phyloP scores from a whole-genome alignment of 2,329 filamentous ascomycete genomes.

The Paraconiothyrium sp. region DNA sequence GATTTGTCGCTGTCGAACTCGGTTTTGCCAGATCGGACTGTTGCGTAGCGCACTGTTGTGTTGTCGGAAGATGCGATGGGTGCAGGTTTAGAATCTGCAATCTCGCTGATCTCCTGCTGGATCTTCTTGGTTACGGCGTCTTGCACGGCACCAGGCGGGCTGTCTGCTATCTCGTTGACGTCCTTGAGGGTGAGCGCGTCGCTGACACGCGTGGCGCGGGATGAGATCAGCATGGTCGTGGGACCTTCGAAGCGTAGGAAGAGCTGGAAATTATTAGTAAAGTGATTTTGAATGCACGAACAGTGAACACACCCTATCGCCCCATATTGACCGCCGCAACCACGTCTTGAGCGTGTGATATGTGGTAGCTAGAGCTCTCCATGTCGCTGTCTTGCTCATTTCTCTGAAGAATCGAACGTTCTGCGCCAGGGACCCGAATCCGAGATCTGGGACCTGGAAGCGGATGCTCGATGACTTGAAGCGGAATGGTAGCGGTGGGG shows the following conservation, averaged over 20 bases:
- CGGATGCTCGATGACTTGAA: constrained; percentile 79
- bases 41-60: constrained; percentile 36
- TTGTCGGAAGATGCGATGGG: constrained; percentile 28
- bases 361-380: constrained; percentile 72
- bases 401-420: constrained; percentile 77
- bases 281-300: constrained; percentile 6
- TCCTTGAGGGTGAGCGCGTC: constrained; percentile 82
- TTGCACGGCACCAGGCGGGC: constrained; percentile 75
- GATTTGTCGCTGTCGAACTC: constrained; percentile 29
- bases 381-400: constrained; percentile 76
- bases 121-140: constrained; percentile 58
- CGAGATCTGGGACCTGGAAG: constrained; percentile 78
- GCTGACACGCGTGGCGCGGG: constrained; percentile 78
- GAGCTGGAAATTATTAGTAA: constrained; percentile 57
- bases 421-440: constrained; percentile 70
- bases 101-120: constrained; percentile 47
- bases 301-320: constrained; percentile 73
- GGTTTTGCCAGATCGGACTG: constrained; percentile 39
- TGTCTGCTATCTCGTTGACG: constrained; percentile 88
- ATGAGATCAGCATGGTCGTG: constrained; percentile 85
- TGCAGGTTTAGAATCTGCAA: constrained; percentile 29
- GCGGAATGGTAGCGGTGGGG: constrained; percentile 82
- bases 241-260: constrained; percentile 93
- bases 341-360: constrained; percentile 78
- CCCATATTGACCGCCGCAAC: constrained; percentile 86